A percentile compares a stretch with the other conserved stretches of the same genome.
Conservation (phyloP, 805 yeast species). For the Peterozyma xylosa region DNA sequence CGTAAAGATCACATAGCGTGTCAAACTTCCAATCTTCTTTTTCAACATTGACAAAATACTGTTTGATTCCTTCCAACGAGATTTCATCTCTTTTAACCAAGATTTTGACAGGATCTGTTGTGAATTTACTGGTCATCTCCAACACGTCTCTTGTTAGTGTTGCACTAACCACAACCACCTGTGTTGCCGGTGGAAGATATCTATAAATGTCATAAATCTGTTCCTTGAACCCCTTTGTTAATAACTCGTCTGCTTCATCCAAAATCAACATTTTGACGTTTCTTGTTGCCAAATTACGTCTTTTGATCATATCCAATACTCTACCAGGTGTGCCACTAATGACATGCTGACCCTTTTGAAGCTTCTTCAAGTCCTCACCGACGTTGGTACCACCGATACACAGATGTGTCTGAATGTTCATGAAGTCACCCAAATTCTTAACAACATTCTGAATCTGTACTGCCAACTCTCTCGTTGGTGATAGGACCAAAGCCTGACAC, state of each 20-base stretch:
- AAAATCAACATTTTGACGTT: constrained; percentile 88
- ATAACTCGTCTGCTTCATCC: constrained; percentile 98
- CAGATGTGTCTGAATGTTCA: constrained; percentile 89
- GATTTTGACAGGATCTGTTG: constrained; percentile 91
- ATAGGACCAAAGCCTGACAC: constrained; percentile 88
- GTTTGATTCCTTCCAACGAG: constrained; percentile 92
- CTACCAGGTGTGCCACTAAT: constrained; percentile 99
- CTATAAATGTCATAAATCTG: constrained; percentile 93
- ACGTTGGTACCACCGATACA: constrained; percentile 96
- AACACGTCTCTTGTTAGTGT: constrained; percentile 91
- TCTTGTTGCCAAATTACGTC: constrained; percentile 76
- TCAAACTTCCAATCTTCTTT: constrained; percentile 93
- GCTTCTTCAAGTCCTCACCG: constrained; percentile 79
- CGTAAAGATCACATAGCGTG: constrained; percentile 90
- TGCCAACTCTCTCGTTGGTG: constrained; percentile 98
- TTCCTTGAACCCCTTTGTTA: constrained; percentile 88
- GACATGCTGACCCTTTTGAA: constrained; percentile 81
- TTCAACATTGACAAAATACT: constrained; percentile 84
- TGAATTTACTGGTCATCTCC: constrained; percentile 85
- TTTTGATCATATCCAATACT: constrained; percentile 91
- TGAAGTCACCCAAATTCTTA: constrained; percentile 79
- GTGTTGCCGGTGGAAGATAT: constrained; percentile 80
- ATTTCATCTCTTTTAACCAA: constrained; percentile 93
- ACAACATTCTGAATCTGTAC: constrained; percentile 93
- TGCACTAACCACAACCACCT: constrained; percentile 92